A percentile compares a stretch with the other conserved stretches of the same genome.
These are phyloP conservation scores for Prunus persica DNA, from an alignment of 306 rosid species.

Conservation along the genomic window DNA sequence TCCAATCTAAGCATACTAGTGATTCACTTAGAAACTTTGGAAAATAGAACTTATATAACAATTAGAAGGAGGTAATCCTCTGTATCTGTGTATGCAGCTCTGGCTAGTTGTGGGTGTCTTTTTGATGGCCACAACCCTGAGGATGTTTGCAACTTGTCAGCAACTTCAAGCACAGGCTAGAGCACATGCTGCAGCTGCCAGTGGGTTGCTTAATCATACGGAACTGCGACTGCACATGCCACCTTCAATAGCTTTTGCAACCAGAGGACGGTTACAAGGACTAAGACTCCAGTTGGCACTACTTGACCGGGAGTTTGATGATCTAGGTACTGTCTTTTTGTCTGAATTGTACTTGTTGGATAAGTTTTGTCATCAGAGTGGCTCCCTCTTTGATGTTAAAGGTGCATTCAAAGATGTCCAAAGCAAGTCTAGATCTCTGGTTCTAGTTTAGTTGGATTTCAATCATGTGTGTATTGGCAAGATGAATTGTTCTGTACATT, in stretches of 20 bases:
- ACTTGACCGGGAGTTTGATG: conserved; percentile 36
- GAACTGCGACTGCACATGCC: conserved; percentile 35
- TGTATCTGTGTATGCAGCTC: conserved; percentile 18
- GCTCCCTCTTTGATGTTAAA: background rate
- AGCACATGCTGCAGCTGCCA: conserved; percentile 30
- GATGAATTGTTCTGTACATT: conserved; percentile 10
- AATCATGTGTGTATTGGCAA: background rate
- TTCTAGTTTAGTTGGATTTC: conserved; percentile 9
- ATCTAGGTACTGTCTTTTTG: conserved; percentile 19
- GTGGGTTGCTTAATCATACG: conserved; percentile 29
- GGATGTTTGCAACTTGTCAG: conserved; percentile 36
- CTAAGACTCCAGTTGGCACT: conserved; percentile 34
- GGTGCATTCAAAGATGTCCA: background rate
- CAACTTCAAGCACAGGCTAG: conserved; percentile 32
- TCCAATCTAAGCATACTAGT: background rate
- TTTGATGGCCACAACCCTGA: conserved; percentile 34
- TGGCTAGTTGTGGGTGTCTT: conserved; percentile 38
- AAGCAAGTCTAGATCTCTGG: background rate
- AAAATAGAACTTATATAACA: background rate
- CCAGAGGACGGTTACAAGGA: conserved; percentile 35
- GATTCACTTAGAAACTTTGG: background rate
- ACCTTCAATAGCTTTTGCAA: conserved; percentile 31
- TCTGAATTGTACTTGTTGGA: background rate
- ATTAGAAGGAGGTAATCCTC: background rate
- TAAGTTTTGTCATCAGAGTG: background rate